Percentiles rank a stretch among this genome's conserved stretches.
phyloP scores from a whole-genome alignment of 1,139 yeast species.

The Blastobotrys persicus region DNA sequence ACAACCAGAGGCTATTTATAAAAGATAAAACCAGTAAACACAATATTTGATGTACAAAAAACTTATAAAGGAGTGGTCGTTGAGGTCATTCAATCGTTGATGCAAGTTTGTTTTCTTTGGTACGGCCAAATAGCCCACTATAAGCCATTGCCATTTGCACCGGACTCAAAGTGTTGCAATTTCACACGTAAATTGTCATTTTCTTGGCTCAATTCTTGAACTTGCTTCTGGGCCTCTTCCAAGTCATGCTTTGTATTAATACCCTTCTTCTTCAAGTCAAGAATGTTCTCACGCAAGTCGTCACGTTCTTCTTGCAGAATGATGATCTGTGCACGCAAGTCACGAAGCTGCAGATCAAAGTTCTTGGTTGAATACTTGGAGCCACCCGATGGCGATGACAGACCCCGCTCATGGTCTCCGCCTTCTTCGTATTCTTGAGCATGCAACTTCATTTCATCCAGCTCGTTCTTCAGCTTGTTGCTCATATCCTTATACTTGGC shows the following conservation, averaged over 20 bases:
- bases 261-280: slow-evolving; percentile 38
- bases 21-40: background rate
- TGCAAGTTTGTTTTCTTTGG: background rate
- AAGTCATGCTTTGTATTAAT: slow-evolving; percentile 33
- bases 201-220: slow-evolving; percentile 11
- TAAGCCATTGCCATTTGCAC: background rate
- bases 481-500: slow-evolving; percentile 56
- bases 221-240: slow-evolving; percentile 27
- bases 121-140: background rate
- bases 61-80: background rate
- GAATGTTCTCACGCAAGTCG: slow-evolving; percentile 55
- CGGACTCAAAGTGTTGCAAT: background rate
- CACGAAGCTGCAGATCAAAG: slow-evolving; percentile 72
- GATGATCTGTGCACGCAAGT: slow-evolving; percentile 78
- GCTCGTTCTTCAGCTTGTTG: slow-evolving; percentile 57
- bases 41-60: background rate
- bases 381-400: slow-evolving; percentile 17
- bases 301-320: slow-evolving; percentile 83
- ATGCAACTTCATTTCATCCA: slow-evolving; percentile 59
- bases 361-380: slow-evolving; percentile 57
- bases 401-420: slow-evolving; percentile 31
- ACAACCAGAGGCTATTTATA: too few species aligned
- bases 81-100: background rate
- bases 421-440: slow-evolving; percentile 41
- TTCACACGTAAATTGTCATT: slow-evolving; percentile 16